These are phyloP conservation scores for Didymella pomorum DNA, from an alignment of 2,329 filamentous ascomycete genomes.

Conservation along the genomic window DNA sequence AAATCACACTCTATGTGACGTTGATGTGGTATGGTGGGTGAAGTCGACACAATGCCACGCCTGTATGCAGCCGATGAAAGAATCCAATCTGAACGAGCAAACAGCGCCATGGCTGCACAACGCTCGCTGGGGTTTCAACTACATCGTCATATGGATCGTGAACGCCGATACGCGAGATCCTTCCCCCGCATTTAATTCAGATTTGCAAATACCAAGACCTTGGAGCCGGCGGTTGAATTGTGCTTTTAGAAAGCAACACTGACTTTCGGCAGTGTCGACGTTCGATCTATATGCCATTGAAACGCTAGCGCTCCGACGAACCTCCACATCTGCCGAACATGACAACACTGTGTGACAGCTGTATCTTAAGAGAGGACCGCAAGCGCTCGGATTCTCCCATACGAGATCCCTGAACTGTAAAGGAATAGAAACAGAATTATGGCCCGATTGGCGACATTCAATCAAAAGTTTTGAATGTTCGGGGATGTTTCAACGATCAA, in stretches of 20 bases:
- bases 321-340: neutral
- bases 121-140: neutral
- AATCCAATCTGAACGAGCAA: neutral
- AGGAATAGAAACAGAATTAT: neutral
- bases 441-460: neutral
- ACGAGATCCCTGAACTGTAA: neutral
- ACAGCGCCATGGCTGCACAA: neutral
- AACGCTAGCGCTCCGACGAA: neutral
- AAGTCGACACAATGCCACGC: neutral
- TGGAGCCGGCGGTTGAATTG: neutral
- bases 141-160: neutral
- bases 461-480: neutral
- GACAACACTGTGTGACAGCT: neutral
- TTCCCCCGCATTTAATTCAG: neutral
- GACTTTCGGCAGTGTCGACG: neutral
- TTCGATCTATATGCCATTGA: neutral
- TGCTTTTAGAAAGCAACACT: neutral
- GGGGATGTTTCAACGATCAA: neutral
- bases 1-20: neutral
- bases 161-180: neutral
- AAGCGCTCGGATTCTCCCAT: neutral
- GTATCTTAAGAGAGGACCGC: neutral
- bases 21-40: neutral
- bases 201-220: neutral
- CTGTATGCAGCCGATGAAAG: neutral